Base-by-base conservation (phyloP, 1,284 basidiomycete species). In the Trichosporon sp. region DNA sequence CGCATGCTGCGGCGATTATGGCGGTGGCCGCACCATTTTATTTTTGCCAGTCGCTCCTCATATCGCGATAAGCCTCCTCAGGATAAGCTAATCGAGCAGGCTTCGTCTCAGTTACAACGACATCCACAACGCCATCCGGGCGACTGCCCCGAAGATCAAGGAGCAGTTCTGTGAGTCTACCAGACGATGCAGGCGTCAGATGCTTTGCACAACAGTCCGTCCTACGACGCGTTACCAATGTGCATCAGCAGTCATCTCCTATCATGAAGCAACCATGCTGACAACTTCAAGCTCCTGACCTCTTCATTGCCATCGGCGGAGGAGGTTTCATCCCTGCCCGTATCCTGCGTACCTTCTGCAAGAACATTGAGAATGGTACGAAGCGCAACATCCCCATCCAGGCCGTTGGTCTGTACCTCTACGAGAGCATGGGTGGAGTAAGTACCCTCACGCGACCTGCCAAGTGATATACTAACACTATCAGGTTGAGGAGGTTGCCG, bases 301-400 rank as follows among this genome's bases (percentile, higher is more conserved):
- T 78, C 46, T 76, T 76, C 70, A 77, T 76, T 62, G 79, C 79
- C 52, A 81, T 81, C 63, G 79, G 79, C 13, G 79, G 79, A 34
- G 79, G 93, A 59, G 93, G 93, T 40, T 95, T 95, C 82, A 93
- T 95, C 81, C 93, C 94, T 56, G 92, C 94, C 27, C 89, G 93
- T 66, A 90, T 95, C 60, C 85, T 95, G 86, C 87, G 94, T 57
- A 95, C 93, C 0, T 94, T 94, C 81, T 82, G 95, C 69, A 91
- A 92, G 76, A 85, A 87, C 73, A 80, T 85, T 10, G 82, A 85
- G 4, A 72, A 78, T 32, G 74, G 75, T 23, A 85, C 85, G 40
- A 89, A 90, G 74, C 87, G 86, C 70, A 90, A 90, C 69, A 88
- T 96, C 61, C 90, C 91, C 61, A 95, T 96, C 70, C 81, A 85